phyloP scores from a whole-genome alignment of 2,329 filamentous ascomycete genomes.

The Hypoxylon sp. region DNA sequence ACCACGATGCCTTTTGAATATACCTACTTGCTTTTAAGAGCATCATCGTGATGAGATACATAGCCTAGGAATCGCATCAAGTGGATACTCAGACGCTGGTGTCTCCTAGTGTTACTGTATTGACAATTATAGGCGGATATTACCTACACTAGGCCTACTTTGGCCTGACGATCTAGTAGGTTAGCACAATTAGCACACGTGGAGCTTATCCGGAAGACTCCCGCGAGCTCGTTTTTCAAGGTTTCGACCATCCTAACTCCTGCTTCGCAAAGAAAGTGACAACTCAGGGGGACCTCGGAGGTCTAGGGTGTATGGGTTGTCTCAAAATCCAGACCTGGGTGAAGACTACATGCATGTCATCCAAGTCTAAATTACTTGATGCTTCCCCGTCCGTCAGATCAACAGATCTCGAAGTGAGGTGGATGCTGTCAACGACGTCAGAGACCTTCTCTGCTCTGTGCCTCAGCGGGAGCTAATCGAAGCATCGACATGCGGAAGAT shows the following conservation, averaged over 20 bases:
- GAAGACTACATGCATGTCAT: slow-evolving; percentile 31
- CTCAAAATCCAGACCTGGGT: slow-evolving; percentile 16
- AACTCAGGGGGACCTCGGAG: slow-evolving; percentile 25
- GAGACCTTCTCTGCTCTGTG: slow-evolving; percentile 15
- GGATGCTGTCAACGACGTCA: slow-evolving; percentile 27
- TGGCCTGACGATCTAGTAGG: slow-evolving; percentile 38
- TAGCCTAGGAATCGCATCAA: slow-evolving; percentile 33
- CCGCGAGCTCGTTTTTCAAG: slow-evolving; percentile 47
- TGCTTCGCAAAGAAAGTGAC: slow-evolving; percentile 25
- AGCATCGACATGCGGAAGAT: slow-evolving; percentile 34
- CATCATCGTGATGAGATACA: slow-evolving; percentile 37
- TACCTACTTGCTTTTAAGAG: slow-evolving; percentile 20
- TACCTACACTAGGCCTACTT: slow-evolving; percentile 42
- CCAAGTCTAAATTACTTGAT: slow-evolving; percentile 16
- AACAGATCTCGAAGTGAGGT: slow-evolving; percentile 19
- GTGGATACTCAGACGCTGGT: slow-evolving; percentile 25
- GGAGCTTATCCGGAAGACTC: slow-evolving; percentile 48
- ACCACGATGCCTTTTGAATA: slow-evolving; percentile 25
- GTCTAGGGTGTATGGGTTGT: slow-evolving; percentile 7
- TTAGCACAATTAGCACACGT: slow-evolving; percentile 48
- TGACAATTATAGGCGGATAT: slow-evolving; percentile 39
- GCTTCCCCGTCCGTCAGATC: slow-evolving; percentile 18
- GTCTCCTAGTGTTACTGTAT: slow-evolving; percentile 16
- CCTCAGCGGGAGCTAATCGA: slow-evolving; percentile 38
- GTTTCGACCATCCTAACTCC: slow-evolving; percentile 37